Percentiles rank a stretch among this genome's conserved stretches.
Evolutionary conservation across 495 filamentous ascomycete species (phyloP).

Genomic region (Lasiosphaeria ovina): DNA sequence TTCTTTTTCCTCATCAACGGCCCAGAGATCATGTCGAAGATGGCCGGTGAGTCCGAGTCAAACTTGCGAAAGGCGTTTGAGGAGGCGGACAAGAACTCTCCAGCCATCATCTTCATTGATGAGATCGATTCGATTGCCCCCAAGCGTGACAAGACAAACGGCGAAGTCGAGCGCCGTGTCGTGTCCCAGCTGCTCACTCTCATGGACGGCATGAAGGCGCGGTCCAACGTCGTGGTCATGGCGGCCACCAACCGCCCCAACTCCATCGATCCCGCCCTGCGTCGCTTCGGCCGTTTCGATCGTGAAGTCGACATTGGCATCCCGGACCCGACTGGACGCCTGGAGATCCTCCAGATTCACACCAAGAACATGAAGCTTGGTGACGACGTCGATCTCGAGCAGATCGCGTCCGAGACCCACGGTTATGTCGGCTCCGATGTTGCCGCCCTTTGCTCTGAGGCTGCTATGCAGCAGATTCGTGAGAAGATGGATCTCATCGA

Average conservation of each 20-base stretch:
- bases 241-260: constrained; percentile 97
- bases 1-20: constrained; percentile 99
- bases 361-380: constrained; percentile 99
- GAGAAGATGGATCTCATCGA: constrained; percentile 99
- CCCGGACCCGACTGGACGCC: constrained; percentile 95
- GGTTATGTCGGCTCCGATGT: constrained; percentile 99
- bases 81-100: constrained; percentile 99
- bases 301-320: constrained; percentile 98
- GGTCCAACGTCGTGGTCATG: constrained; percentile 98
- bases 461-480: constrained; percentile 99
- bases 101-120: constrained; percentile 99
- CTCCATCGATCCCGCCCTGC: constrained; percentile 95
- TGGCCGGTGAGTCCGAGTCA: constrained; percentile 98
- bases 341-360: constrained; percentile 98
- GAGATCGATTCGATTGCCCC: constrained; percentile 98
- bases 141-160: constrained; percentile 99
- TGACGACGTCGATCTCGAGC: constrained; percentile 94
- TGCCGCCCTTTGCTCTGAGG: constrained; percentile 97
- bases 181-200: constrained; percentile 96
- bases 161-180: constrained; percentile 96
- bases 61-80: constrained; percentile 97
- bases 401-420: constrained; percentile 96
- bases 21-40: constrained; percentile 99
- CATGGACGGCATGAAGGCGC: constrained; percentile 99
- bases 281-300: constrained; percentile 96